A percentile compares a stretch with the other conserved stretches of the same genome.
Conservation (phyloP, 306 rosid species). For the Cucumis melo region DNA sequence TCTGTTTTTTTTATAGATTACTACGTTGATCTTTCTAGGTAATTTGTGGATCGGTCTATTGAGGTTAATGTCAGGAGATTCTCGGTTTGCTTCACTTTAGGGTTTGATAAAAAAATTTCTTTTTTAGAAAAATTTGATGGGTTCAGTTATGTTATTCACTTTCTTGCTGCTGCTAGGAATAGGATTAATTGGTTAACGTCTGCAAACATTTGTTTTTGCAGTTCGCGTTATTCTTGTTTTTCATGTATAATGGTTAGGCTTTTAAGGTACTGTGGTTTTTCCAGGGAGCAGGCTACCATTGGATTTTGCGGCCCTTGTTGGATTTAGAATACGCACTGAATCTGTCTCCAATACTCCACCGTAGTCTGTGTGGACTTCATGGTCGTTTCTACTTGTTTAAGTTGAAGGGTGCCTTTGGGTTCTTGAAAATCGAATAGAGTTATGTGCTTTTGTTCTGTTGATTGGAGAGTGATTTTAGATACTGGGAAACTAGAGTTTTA, state of each 20-base stretch:
- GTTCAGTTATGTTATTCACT: neutral
- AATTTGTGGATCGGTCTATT: conserved; percentile 3
- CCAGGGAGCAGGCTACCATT: neutral
- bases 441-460: conserved; percentile 17
- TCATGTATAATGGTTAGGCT: neutral
- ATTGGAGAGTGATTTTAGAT: conserved; percentile 27
- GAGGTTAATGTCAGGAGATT: neutral
- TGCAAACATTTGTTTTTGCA: neutral
- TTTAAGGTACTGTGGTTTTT: neutral
- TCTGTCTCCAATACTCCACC: neutral
- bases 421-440: neutral
- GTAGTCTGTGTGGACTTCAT: neutral
- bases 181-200: conserved; percentile 3
- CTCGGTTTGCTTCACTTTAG: conserved; percentile 3
- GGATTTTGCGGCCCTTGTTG: neutral
- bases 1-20: neutral
- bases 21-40: neutral
- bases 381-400: neutral
- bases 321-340: conserved; percentile 3
- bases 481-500: conserved; percentile 12
- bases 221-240: neutral
- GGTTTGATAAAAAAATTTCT: neutral
- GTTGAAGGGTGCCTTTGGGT: neutral
- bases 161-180: neutral
- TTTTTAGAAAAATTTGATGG: neutral